Percentiles rank a stretch among this genome's conserved stretches.
phyloP scores from a whole-genome alignment of 371 early-diverging fungal species.

The Capniomyces stellatus region DNA sequence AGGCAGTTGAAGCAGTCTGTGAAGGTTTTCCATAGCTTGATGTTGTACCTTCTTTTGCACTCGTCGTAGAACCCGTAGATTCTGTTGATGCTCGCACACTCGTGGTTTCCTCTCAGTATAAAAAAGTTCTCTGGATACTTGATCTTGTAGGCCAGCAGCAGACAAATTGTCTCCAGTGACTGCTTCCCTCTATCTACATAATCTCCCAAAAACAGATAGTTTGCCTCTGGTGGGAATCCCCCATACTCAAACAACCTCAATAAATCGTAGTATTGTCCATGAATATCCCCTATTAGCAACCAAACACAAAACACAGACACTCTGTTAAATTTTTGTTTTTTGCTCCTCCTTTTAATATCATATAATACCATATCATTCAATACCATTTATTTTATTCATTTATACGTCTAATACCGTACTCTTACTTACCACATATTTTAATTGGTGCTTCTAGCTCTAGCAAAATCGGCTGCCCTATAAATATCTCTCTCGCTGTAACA shows the following conservation, averaged over 20 bases:
- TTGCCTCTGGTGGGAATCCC: slow-evolving; percentile 79
- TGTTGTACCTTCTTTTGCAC: slow-evolving; percentile 87
- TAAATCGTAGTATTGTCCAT: slow-evolving; percentile 94
- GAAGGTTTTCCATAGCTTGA: slow-evolving; percentile 95
- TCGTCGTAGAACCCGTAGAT: slow-evolving; percentile 99
- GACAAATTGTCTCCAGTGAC: slow-evolving; percentile 53
- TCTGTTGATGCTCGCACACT: slow-evolving; percentile 81
- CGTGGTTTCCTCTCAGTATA: slow-evolving; percentile 90
- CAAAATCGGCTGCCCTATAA: slow-evolving; percentile 82
- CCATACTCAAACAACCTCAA: slow-evolving; percentile 83
- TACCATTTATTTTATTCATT: no score
- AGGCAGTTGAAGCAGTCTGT: slow-evolving; percentile 96
- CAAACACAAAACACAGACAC: neutral
- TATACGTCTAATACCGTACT: neutral
- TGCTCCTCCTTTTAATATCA: no score
- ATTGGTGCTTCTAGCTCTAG: slow-evolving; percentile 93
- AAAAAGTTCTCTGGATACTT: slow-evolving; percentile 95
- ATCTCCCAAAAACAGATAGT: slow-evolving; percentile 90
- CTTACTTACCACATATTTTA: slow-evolving; percentile 60
- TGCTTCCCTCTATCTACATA: slow-evolving; percentile 93
- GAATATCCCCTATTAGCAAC: slow-evolving; percentile 53
- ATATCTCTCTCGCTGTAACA: slow-evolving; percentile 68
- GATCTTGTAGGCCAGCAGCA: slow-evolving; percentile 77
- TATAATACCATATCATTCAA: no score
- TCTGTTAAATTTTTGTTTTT: no score